Evolutionary conservation across 441 rosid genomes (phyloP), one percentile per base, ranked within the genome.

Genomic region (Cnidoscolus chayamansa): DNA sequence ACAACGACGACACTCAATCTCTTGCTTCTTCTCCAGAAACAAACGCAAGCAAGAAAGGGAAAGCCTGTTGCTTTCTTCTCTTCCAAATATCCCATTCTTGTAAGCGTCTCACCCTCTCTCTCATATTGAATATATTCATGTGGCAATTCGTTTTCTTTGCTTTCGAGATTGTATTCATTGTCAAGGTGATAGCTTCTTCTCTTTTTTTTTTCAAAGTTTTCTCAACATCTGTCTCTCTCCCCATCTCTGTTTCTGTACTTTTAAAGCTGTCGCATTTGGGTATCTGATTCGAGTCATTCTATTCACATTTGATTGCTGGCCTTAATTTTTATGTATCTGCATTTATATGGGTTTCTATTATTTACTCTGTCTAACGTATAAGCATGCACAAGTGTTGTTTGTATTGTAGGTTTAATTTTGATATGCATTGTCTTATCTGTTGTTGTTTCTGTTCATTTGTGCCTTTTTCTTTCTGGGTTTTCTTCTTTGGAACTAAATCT

Each of bases 11-110:
- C 82, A 74, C 86, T 79, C 80, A 53, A 79, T 76, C 86, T 81
- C 83, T 86, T 82, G 87, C 87, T 82, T 84, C 81, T 7, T 55
- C 71, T 57, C 60, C 16, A 66, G 75, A 48, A 76, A 73, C 76
- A 77, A 19, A 59, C 45, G 37, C 11, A 5, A 64, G 12, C 51
- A 74, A 56, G 37, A 56, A 16, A 16, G 40, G 10, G 7, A 76
- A 82, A 74, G 63, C 62, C 67, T 66, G 66, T 61, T 69, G 73
- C 67, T 80, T 85, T 79, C 84, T 84, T 84, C 81, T 70, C 70
- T 64, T 61, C 30, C 2, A 76, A 72, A 58, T 81, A 76, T 80
- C 67, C 79, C 65, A 37, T 75, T 48, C 69, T 67, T 72, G 77
- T 74, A 76, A 76, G 75, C 72, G 55, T 35, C 63, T 30, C 49